Evolutionary conservation across 352 stramenopile genomes (phyloP).

Genomic region (Peronospora destructor): DNA sequence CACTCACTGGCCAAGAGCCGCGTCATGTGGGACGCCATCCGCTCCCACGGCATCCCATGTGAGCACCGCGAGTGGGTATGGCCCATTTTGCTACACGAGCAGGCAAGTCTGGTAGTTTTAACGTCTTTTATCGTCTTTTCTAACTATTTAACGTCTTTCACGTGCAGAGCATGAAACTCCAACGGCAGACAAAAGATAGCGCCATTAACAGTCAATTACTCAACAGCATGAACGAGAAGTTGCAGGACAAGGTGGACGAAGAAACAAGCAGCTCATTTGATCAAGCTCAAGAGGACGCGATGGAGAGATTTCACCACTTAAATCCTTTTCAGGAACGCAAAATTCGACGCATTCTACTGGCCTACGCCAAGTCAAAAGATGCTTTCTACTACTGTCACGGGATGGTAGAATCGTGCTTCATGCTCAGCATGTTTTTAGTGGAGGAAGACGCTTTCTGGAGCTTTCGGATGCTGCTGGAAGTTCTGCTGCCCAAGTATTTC

Average conservation of each 20-base stretch:
- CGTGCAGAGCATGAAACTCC: slow-evolving; percentile 47
- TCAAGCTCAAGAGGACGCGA: slow-evolving; percentile 67
- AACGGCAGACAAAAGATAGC: slow-evolving; percentile 40
- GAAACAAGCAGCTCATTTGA: slow-evolving; percentile 39
- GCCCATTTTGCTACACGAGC: slow-evolving; percentile 62
- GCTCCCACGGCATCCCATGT: slow-evolving; percentile 45
- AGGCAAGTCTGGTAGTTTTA: slow-evolving; percentile 14
- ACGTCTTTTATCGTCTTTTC: too few relatives aligned
- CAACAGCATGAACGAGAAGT: slow-evolving; percentile 25
- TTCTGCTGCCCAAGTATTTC: slow-evolving; percentile 73
- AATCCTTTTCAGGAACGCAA: slow-evolving; percentile 82
- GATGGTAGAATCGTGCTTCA: slow-evolving; percentile 75
- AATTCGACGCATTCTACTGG: slow-evolving; percentile 70
- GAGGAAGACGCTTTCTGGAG: slow-evolving; percentile 78
- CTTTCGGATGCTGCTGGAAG: slow-evolving; percentile 64
- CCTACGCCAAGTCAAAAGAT: slow-evolving; percentile 70
- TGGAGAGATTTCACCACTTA: slow-evolving; percentile 71
- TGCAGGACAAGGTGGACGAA: slow-evolving; percentile 24
- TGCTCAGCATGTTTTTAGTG: slow-evolving; percentile 66
- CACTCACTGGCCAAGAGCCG: slow-evolving; percentile 49
- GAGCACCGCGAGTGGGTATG: slow-evolving; percentile 77
- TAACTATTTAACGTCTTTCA: neutral
- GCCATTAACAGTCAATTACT: slow-evolving; percentile 52
- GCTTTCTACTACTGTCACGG: slow-evolving; percentile 78
- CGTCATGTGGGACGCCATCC: slow-evolving; percentile 44